Conservation (phyloP, 2,329 filamentous ascomycete species). For the Elsinoe australis region DNA sequence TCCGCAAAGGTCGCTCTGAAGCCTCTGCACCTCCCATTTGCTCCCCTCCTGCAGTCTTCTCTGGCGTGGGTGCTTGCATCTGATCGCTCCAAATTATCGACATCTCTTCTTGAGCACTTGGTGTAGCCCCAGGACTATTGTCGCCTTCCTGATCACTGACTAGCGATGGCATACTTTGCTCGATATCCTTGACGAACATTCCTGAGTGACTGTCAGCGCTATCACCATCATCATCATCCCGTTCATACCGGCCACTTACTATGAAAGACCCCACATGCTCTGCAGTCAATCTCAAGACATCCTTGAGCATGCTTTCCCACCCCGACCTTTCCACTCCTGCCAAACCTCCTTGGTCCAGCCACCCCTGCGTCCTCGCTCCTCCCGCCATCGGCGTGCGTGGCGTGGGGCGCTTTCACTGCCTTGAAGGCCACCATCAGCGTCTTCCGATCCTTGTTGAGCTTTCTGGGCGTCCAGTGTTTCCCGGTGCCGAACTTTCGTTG, state of each 20-base stretch:
- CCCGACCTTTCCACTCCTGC: neutral
- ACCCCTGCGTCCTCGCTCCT: too few relatives aligned
- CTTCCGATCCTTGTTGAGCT: too few relatives aligned
- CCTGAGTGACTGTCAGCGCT: neutral
- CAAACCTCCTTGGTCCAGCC: neutral
- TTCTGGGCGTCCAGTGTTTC: too few relatives aligned
- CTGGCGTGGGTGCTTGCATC: neutral
- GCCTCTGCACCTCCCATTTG: too few relatives aligned
- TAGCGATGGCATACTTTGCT: neutral
- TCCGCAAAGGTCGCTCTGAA: too few relatives aligned
- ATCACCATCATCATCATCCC: too few relatives aligned
- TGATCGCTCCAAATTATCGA: neutral
- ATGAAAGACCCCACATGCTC: neutral
- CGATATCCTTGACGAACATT: neutral
- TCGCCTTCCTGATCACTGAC: neutral
- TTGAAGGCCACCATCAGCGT: too few relatives aligned
- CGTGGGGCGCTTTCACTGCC: too few relatives aligned
- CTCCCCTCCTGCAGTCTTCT: too few relatives aligned
- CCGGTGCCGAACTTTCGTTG: too few relatives aligned
- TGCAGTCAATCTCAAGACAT: neutral
- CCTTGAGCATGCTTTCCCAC: constrained; percentile 1
- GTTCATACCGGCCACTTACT: too few relatives aligned
- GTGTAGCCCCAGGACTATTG: neutral
- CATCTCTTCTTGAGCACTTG: neutral
- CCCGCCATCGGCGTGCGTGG: too few relatives aligned